A percentile compares a stretch with the other conserved stretches of the same genome.
Conservation (phyloP, 2,329 filamentous ascomycete genomes). For the Paracorniculantispora psalliotae region DNA sequence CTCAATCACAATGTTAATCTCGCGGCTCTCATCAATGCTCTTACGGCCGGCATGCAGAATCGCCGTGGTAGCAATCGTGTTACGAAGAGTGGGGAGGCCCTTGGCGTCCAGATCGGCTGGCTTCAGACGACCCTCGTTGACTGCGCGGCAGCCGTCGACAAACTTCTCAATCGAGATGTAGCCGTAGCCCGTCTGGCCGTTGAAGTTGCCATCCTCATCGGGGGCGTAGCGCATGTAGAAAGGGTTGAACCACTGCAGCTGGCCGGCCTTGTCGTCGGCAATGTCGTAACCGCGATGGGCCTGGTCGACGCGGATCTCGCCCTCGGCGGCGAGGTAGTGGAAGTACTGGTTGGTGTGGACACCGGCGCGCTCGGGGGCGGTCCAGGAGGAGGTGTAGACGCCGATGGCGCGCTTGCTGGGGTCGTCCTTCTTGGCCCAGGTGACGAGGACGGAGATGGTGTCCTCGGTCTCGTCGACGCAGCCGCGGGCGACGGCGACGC, state of each 20-base stretch:
- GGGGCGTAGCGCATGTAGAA: slow-evolving; percentile 95
- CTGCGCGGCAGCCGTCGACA: slow-evolving; percentile 73
- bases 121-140: slow-evolving; percentile 69
- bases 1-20: slow-evolving; percentile 67
- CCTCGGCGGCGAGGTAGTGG: slow-evolving; percentile 81
- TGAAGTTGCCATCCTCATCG: slow-evolving; percentile 92
- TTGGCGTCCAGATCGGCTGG: slow-evolving; percentile 74
- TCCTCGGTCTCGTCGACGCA: slow-evolving; percentile 82
- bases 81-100: slow-evolving; percentile 76
- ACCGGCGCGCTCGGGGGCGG: slow-evolving; percentile 83
- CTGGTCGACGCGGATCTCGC: slow-evolving; percentile 87
- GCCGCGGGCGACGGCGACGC: slow-evolving; percentile 72
- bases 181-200: slow-evolving; percentile 84
- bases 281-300: slow-evolving; percentile 93
- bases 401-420: slow-evolving; percentile 70
- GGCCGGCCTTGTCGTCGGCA: slow-evolving; percentile 68
- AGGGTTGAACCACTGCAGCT: slow-evolving; percentile 84
- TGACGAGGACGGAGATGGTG: slow-evolving; percentile 84
- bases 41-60: slow-evolving; percentile 83
- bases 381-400: slow-evolving; percentile 93
- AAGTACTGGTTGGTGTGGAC: slow-evolving; percentile 98
- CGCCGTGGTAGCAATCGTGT: slow-evolving; percentile 87
- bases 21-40: slow-evolving; percentile 76
- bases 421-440: slow-evolving; percentile 73
- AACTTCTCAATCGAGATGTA: slow-evolving; percentile 97